These are phyloP conservation scores for Phytophthora vignae DNA, from an alignment of 352 stramenopile species.

Conservation along the genomic window DNA sequence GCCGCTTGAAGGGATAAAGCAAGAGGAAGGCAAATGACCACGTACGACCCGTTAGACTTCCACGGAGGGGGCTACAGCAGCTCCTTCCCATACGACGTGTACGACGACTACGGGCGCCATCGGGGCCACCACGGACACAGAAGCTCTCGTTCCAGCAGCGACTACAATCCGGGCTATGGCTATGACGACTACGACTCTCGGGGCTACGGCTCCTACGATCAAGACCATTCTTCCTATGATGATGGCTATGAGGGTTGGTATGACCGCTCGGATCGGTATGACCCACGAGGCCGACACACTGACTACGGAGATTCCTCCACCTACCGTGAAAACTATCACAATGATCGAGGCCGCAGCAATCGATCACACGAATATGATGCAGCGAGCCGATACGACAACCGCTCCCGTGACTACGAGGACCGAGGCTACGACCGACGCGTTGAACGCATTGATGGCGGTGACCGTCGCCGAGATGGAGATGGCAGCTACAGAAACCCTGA, in stretches of 20 bases:
- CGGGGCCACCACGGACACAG: background rate
- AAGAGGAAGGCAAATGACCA: background rate
- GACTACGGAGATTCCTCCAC: background rate
- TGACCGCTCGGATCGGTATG: background rate
- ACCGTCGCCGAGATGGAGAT: background rate
- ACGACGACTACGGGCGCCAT: background rate
- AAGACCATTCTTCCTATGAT: background rate
- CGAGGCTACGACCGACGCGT: background rate
- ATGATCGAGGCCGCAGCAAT: background rate
- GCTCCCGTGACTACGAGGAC: background rate
- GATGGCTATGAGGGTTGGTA: background rate
- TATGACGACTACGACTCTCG: background rate
- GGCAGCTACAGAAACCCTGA: background rate
- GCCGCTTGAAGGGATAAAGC: background rate
- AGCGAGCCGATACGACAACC: background rate
- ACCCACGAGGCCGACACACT: background rate
- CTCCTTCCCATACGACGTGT: background rate
- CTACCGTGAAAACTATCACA: background rate
- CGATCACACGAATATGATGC: background rate
- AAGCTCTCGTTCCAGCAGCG: background rate
- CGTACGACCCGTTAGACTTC: constrained; percentile 2
- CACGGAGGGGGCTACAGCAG: background rate
- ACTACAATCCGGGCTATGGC: background rate
- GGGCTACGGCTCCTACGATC: background rate
- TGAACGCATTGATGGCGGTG: background rate